Base-by-base conservation (phyloP, 805 yeast genomes). In the Metschnikowia gelsemii region DNA sequence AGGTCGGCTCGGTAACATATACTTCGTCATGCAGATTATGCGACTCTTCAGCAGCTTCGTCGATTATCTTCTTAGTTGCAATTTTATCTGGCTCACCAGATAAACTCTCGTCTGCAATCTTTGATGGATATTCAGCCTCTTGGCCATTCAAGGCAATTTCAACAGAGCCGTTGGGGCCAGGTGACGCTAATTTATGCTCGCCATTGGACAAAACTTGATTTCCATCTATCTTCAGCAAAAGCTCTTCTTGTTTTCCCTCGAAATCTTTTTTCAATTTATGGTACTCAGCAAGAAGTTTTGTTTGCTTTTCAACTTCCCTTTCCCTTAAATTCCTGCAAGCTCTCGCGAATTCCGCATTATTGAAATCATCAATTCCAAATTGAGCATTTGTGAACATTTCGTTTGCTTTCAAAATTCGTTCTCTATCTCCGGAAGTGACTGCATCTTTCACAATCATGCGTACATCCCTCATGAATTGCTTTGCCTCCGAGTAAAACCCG, bases 341-440 rank as follows among this genome's bases (percentile, higher is more conserved):
- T 31, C 76, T 75, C 18, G 84, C 57, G 42, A 93, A 82, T 26
- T 79, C 85, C 1, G 91, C 83, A 3, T 74, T 66, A 36, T 83
- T 79, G 51, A 90, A 80, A 49, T 93, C 99, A 54, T 93, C 99
- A 39, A 93, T 76, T 5, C 95, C 95, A 58, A 93, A 95, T 61
- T 89, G 96, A 0, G 96, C 96, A 64, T 93, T 90, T 9, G 97
- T 95, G 58, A 78, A 78, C 98, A 93, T 90, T 61, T 93, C 99
- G 42, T 91, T 85, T 0, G 98, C 96, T 56, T 77, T 78, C 48
- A 79, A 61, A 4, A 84, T 68, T 40, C 96, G 72, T 44, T 93
- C 99, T 32, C 98, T 74, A 51, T 91, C 98, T 0, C 87, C 87
- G 2, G 75, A 64, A 0, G 81, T 78, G 24, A 75, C 71, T 0